Evolutionary conservation across 306 rosid species (phyloP).

Genomic region (Oxytropis ochrocephala): DNA sequence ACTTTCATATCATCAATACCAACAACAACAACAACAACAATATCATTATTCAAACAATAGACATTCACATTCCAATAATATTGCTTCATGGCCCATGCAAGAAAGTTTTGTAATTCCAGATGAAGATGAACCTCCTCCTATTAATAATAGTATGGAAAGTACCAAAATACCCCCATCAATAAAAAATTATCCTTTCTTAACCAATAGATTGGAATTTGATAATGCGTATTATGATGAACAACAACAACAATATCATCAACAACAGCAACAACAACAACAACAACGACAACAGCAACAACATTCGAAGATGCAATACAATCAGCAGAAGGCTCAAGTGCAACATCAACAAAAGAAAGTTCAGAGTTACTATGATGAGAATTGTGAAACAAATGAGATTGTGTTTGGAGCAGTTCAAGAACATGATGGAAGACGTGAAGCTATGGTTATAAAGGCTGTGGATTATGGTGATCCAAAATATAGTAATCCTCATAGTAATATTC

Average conservation of each 20-base stretch:
- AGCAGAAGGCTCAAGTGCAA: too few relatives aligned
- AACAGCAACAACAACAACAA: constrained; percentile 18
- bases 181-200: constrained; percentile 48
- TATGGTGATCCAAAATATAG: constrained; percentile 63
- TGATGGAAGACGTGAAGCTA: constrained; percentile 74
- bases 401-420: constrained; percentile 97
- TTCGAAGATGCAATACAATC: background rate
- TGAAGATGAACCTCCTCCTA: constrained; percentile 81
- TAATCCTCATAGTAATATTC: constrained; percentile 57
- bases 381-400: constrained; percentile 87
- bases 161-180: constrained; percentile 48
- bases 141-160: constrained; percentile 35
- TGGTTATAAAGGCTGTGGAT: constrained; percentile 91
- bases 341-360: constrained; percentile 50
- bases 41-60: constrained; percentile 42
- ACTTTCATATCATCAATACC: constrained; percentile 45
- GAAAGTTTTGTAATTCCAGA: constrained; percentile 87
- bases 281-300: constrained; percentile 42
- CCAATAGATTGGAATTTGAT: constrained; percentile 68
- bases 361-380: constrained; percentile 59
- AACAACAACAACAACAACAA: constrained; percentile 58
- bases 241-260: constrained; percentile 29
- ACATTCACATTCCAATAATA: constrained; percentile 31
- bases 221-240: constrained; percentile 45
- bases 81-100: constrained; percentile 66